phyloP scores from a whole-genome alignment of 129 eudicot genomes.

The carrot (Daucus carota) region DH1_v3.0 NC_030383.2:14693001-14693500 shows the following conservation, averaged over 20 bases:
- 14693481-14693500: too few species aligned
- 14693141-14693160: background rate
- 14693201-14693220: background rate
- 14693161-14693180: background rate
- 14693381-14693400: too few species aligned
- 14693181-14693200: background rate
- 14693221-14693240: background rate
- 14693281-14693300: too few species aligned
- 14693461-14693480: too few species aligned
- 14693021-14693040: slow-evolving; percentile 48
- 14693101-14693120: background rate
- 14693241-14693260: background rate
- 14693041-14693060: background rate
- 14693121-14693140: background rate
- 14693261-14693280: background rate
- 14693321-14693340: too few species aligned
- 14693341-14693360: too few species aligned
- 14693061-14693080: background rate
- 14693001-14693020: slow-evolving; percentile 87
- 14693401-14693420: too few species aligned
- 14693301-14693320: too few species aligned
- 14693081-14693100: background rate
- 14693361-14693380: too few species aligned
- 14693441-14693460: too few species aligned
- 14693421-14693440: too few species aligned